Conservation (phyloP, 257 asterid genomes). For the Solanum corneliomulleri region DNA sequence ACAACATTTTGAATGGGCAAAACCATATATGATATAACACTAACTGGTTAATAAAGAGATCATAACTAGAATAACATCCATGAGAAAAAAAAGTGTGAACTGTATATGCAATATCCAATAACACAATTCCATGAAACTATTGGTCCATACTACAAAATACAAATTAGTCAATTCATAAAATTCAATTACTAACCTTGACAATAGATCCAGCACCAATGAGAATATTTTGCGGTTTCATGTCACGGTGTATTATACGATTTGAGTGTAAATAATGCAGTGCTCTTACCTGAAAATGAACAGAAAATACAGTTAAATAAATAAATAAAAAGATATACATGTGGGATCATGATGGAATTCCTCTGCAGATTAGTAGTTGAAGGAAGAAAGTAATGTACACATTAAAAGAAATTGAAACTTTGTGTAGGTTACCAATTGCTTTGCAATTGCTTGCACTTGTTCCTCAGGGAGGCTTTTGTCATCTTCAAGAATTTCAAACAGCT, state of each 20-base stretch:
- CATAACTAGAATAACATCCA: neutral
- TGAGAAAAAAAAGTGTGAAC: neutral
- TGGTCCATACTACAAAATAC: neutral
- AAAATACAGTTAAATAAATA: neutral
- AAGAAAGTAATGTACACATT: neutral
- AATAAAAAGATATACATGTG: neutral
- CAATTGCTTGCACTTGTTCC: constrained; percentile 98
- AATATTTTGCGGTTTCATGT: constrained; percentile 97
- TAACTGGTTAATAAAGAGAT: neutral
- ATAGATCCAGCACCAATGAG: constrained; percentile 93
- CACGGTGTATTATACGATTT: constrained; percentile 96
- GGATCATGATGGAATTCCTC: neutral
- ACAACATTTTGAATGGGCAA: neutral
- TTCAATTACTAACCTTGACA: constrained; percentile 55
- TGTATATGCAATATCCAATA: neutral
- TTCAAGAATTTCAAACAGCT: constrained; percentile 93
- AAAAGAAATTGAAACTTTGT: neutral
- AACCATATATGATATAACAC: neutral
- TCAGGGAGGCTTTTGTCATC: constrained; percentile 99
- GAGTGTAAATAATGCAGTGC: constrained; percentile 95
- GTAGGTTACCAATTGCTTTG: constrained; percentile 76
- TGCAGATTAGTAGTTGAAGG: neutral
- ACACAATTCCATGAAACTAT: neutral
- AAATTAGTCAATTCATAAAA: neutral
- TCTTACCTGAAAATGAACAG: constrained; percentile 46